Conservation (phyloP, 192 early-diverging fungal genomes). For the Lobosporangium transversale region DNA sequence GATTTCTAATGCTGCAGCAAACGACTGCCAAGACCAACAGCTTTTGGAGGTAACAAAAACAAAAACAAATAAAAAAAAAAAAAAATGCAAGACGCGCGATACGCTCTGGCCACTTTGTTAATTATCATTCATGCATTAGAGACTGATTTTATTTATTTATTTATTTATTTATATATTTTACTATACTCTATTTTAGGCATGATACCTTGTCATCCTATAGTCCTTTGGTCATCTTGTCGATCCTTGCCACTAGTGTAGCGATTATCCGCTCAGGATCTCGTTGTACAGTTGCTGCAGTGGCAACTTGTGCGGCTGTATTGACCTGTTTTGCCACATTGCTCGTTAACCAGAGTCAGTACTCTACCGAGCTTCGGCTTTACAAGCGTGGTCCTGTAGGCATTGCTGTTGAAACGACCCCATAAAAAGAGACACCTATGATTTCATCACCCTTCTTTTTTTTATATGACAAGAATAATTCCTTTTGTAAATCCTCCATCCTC, state of each 20-base stretch:
- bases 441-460: no score
- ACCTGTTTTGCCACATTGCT: constrained; percentile 44
- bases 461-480: no score
- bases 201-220: constrained; percentile 12
- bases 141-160: not conserved
- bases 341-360: constrained; percentile 27
- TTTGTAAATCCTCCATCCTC: no score
- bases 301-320: constrained; percentile 36
- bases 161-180: not conserved
- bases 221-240: constrained; percentile 18
- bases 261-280: constrained; percentile 43
- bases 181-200: not conserved
- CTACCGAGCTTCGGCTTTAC: constrained; percentile 18
- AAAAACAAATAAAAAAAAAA: no score
- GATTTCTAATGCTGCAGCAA: constrained; percentile 32
- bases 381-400: not conserved
- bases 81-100: no score
- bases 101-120: constrained; percentile 2
- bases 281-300: constrained; percentile 37
- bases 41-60: constrained; percentile 18
- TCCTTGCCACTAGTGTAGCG: constrained; percentile 15
- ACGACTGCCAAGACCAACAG: constrained; percentile 25
- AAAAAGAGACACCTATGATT: not conserved
- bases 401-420: no score
- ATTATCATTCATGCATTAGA: no score